Evolutionary conservation across 805 yeast genomes (phyloP), one percentile per base, ranked within the genome.

Genomic region (Yarrowia alimentaria): DNA sequence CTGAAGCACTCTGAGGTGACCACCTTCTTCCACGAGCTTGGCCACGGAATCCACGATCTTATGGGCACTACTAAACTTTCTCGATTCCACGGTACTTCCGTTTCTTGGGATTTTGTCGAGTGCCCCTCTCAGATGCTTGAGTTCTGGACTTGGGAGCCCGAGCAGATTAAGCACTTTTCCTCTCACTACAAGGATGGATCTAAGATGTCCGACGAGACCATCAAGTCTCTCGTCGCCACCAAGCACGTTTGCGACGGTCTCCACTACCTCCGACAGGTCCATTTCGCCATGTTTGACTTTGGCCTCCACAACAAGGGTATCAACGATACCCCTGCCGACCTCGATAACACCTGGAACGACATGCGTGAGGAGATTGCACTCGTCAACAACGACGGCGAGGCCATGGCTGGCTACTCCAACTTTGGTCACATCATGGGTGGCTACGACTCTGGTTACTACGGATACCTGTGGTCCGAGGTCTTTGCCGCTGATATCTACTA

Each of bases 71-170:
- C 90, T 20, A 70, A 69, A 53, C 80, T 76, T 57, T 73, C 83
- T 2, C 73, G 82, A 55, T 86, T 85, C 67, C 83, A 79, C 61
- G 95, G 95, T 17, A 81, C 90, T 22, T 71, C 77, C 30, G 91
- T 85, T 35, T 79, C 84, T 29, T 75, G 93, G 76, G 95, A 87
- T 68, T 87, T 87, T 68, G 95, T 87, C 43, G 95, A 87, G 67
- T 86, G 91, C 53, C 96, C 95, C 20, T 86, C 95, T 1, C 95
- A 87, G 69, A 78, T 87, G 81, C 71, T 87, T 59, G 95, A 87
- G 66, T 84, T 79, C 65, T 87, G 93, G 87, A 83, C 90, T 29
- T 87, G 95, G 95, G 76, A 81, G 50, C 73, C 73, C 50, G 68
- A 73, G 30, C 81, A 80, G 64, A 70, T 87, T 56, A 74, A 71